Conservation (phyloP, 208 protist species). For the Acanthamoeba castellanii region DNA sequence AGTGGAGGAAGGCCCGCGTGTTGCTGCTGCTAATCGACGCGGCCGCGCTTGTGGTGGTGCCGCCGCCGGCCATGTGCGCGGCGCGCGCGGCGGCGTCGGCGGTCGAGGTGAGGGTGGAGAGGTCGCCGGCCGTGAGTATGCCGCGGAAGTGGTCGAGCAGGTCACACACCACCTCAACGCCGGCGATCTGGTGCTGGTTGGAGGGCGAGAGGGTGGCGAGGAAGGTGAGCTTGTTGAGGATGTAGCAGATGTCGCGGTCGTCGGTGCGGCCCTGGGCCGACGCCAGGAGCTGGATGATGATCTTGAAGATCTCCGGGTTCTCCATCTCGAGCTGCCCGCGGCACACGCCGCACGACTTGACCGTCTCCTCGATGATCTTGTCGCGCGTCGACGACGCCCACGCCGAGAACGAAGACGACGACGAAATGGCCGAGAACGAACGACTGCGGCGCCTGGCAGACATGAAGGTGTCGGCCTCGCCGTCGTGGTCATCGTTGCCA, state of each 20-base stretch:
- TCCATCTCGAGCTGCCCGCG: constrained; percentile 39
- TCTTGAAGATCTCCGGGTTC: constrained; percentile 71
- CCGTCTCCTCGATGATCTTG: constrained; percentile 53
- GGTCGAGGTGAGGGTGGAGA: not conserved
- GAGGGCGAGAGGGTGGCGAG: constrained; percentile 41
- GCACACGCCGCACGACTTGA: constrained; percentile 49
- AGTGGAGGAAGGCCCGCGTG: constrained; percentile 59
- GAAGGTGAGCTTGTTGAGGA: constrained; percentile 70
- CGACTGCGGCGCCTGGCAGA: not conserved
- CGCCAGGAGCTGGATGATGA: constrained; percentile 64
- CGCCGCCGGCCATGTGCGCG: no score
- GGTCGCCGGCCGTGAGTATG: not conserved
- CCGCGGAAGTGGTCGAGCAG: constrained; percentile 16
- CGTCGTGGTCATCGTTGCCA: not conserved
- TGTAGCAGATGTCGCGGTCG: constrained; percentile 37
- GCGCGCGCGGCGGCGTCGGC: not conserved
- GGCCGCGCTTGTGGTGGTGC: not conserved
- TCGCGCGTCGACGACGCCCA: constrained; percentile 39
- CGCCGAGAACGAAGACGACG: constrained; percentile 24
- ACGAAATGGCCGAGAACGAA: not conserved
- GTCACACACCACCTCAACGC: constrained; percentile 15
- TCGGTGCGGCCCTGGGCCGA: constrained; percentile 16
- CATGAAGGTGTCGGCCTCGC: not conserved
- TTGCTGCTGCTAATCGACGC: not conserved
- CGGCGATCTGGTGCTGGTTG: constrained; percentile 45